Conservation (phyloP, 345 rosid species). For the Pugionium cornutum region DNA sequence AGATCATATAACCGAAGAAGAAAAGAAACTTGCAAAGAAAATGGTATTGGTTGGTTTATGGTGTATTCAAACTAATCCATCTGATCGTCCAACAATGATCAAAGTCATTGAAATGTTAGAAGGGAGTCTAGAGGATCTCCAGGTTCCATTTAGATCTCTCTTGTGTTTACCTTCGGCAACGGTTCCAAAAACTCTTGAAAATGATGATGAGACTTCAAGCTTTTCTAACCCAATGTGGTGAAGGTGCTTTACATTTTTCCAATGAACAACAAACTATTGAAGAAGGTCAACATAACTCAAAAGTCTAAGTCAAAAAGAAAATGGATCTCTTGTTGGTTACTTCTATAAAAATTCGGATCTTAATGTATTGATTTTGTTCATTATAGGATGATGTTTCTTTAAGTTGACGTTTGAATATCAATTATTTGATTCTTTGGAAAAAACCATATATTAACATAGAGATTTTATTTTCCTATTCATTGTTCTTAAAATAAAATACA, state of each 20-base stretch:
- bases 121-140: conserved; percentile 10
- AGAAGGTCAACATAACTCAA: too few relatives aligned
- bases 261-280: too few relatives aligned
- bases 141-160: conserved; percentile 23
- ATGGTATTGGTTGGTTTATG: conserved; percentile 42
- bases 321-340: too few relatives aligned
- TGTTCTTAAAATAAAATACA: too few relatives aligned
- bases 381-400: too few relatives aligned
- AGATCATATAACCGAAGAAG: background rate
- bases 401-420: too few relatives aligned
- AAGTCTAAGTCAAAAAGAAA: too few relatives aligned
- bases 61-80: conserved; percentile 50
- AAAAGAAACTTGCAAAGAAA: conserved; percentile 27
- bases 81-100: conserved; percentile 45
- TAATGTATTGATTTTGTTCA: too few relatives aligned
- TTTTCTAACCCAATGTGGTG: background rate
- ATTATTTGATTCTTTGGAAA: too few relatives aligned
- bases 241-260: background rate
- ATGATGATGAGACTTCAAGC: background rate
- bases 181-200: background rate
- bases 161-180: background rate
- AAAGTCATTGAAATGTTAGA: conserved; percentile 41
- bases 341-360: too few relatives aligned
- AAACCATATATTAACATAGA: too few relatives aligned
- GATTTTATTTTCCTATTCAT: too few relatives aligned